phyloP scores from a whole-genome alignment of 306 rosid genomes.

The Rosa rugosa region DNA sequence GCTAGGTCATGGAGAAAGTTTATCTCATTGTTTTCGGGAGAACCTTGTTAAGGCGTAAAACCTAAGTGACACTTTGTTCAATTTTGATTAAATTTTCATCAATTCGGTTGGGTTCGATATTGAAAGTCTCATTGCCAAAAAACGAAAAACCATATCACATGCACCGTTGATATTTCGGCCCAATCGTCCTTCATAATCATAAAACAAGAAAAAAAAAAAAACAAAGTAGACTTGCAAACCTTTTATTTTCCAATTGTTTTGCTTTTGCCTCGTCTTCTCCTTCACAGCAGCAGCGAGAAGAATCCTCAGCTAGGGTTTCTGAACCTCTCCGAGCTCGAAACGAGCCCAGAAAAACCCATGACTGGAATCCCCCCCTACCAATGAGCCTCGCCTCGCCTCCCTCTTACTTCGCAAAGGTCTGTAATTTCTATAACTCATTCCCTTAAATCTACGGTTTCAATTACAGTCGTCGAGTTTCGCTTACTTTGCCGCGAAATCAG shows the following conservation, averaged over 20 bases:
- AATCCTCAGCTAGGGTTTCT: conserved; percentile 8
- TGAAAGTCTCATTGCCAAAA: neutral
- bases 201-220: neutral
- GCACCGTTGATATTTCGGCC: neutral
- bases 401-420: neutral
- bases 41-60: no score
- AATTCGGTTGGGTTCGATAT: no score
- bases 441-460: neutral
- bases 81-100: no score
- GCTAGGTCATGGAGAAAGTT: no score
- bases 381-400: neutral
- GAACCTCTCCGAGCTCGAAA: neutral
- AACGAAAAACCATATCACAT: neutral
- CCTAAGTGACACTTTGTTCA: no score
- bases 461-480: neutral
- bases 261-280: neutral
- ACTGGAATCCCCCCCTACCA: neutral
- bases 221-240: neutral
- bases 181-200: neutral
- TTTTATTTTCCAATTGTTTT: neutral
- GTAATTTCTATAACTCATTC: neutral
- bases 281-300: neutral
- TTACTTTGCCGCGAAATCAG: neutral
- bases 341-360: neutral
- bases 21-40: no score